Evolutionary conservation across 495 filamentous ascomycete species (phyloP).

Genomic region (Pyrenula massariospora): DNA sequence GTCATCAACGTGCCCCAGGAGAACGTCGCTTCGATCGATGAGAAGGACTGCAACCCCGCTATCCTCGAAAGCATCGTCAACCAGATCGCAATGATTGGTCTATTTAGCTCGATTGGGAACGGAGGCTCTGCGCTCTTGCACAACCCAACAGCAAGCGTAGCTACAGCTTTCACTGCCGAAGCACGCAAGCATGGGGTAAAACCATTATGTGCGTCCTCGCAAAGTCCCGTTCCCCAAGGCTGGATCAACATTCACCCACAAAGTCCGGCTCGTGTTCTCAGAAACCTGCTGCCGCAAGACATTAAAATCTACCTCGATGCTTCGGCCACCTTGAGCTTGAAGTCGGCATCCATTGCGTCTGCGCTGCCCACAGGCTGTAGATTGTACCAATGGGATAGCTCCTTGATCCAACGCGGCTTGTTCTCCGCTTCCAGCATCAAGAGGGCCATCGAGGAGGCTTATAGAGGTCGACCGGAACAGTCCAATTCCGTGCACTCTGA

Average conservation of each 20-base stretch:
- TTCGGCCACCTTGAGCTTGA: background rate
- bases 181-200: background rate
- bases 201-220: background rate
- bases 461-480: background rate
- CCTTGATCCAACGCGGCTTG: background rate
- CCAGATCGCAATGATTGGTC: background rate
- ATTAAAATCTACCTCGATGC: background rate
- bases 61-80: background rate
- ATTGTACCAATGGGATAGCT: background rate
- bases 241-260: background rate
- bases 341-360: background rate
- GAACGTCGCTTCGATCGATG: background rate
- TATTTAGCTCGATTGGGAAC: background rate
- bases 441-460: background rate
- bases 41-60: background rate
- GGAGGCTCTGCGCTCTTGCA: background rate
- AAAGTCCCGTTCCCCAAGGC: background rate
- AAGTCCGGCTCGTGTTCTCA: background rate
- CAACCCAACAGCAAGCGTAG: background rate
- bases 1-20: background rate
- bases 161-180: background rate
- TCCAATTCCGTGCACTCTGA: background rate
- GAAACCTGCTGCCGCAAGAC: constrained; percentile 2
- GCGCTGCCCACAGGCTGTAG: background rate
- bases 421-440: background rate